phyloP scores from a whole-genome alignment of 257 asterid genomes.

The Primulina tabacum region DNA sequence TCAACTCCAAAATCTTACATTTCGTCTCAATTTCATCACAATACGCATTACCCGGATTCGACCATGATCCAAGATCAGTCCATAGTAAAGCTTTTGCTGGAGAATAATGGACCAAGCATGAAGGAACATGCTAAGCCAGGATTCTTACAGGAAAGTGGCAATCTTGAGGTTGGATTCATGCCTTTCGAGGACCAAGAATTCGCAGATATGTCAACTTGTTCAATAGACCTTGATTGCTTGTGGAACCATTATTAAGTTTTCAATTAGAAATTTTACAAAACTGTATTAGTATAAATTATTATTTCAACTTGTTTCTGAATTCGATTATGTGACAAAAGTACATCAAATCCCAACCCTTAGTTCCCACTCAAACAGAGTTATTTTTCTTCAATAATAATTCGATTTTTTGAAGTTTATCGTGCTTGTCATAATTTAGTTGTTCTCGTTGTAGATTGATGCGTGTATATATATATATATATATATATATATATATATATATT shows the following conservation, averaged over 20 bases:
- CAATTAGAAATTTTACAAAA: neutral
- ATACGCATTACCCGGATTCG: conserved; percentile 25
- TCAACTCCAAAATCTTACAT: conserved; percentile 26
- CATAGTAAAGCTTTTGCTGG: conserved; percentile 35
- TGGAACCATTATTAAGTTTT: neutral
- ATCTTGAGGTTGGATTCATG: conserved; percentile 17
- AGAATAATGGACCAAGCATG: conserved; percentile 23
- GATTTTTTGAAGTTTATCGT: neutral
- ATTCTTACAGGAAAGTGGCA: conserved; percentile 16
- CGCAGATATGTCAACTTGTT: conserved; percentile 18
- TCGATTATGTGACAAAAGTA: neutral
- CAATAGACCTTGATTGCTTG: conserved; percentile 39
- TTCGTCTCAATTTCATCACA: conserved; percentile 30
- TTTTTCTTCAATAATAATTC: conserved; percentile 15
- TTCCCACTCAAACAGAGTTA: conserved; percentile 6
- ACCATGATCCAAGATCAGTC: conserved; percentile 46
- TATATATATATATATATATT: too few species aligned
- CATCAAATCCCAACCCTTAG: neutral
- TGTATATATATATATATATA: neutral
- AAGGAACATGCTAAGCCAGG: conserved; percentile 20
- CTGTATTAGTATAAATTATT: neutral
- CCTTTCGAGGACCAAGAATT: conserved; percentile 29
- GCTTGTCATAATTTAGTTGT: neutral
- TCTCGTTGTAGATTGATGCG: neutral
- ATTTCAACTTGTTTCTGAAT: neutral